Evolutionary conservation across 768 basidiomycete genomes (phyloP).

Genomic region (Russula earlei): DNA sequence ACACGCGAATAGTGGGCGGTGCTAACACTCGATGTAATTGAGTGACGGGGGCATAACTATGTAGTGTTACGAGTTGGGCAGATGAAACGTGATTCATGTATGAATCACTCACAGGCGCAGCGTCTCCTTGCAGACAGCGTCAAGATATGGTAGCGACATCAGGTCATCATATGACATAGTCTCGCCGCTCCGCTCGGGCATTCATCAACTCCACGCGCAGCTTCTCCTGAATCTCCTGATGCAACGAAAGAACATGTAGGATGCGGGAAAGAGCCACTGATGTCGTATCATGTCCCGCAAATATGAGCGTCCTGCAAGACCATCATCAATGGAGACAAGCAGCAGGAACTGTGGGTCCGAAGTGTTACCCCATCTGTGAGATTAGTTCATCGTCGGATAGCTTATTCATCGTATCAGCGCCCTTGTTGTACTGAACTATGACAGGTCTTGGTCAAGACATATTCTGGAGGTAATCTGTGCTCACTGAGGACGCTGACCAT

Average conservation of each 20-base stretch:
- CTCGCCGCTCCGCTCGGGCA: conserved; percentile 10
- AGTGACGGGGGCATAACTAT: conserved; percentile 13
- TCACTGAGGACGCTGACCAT: conserved; percentile 16
- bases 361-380: conserved; percentile 24
- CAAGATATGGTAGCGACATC: conserved; percentile 31
- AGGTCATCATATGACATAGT: conserved; percentile 29
- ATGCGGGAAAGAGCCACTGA: conserved; percentile 19
- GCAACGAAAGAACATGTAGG: conserved; percentile 16
- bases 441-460: background rate
- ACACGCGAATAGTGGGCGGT: background rate
- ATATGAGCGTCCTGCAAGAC: conserved; percentile 17
- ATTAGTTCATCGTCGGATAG: conserved; percentile 24
- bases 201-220: conserved; percentile 17
- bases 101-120: conserved; percentile 23
- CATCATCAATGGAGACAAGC: background rate
- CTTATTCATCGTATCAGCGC: conserved; percentile 18
- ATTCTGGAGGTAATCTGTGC: background rate
- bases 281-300: conserved; percentile 21
- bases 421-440: conserved; percentile 22
- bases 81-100: background rate
- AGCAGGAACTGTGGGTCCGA: background rate
- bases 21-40: conserved; percentile 18
- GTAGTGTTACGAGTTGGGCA: background rate
- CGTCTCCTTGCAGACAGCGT: conserved; percentile 29
- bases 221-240: conserved; percentile 16